Percentiles rank a stretch among this genome's conserved stretches.
phyloP scores from a whole-genome alignment of 2,329 filamentous ascomycete species.

The Helotiales sp. region DNA sequence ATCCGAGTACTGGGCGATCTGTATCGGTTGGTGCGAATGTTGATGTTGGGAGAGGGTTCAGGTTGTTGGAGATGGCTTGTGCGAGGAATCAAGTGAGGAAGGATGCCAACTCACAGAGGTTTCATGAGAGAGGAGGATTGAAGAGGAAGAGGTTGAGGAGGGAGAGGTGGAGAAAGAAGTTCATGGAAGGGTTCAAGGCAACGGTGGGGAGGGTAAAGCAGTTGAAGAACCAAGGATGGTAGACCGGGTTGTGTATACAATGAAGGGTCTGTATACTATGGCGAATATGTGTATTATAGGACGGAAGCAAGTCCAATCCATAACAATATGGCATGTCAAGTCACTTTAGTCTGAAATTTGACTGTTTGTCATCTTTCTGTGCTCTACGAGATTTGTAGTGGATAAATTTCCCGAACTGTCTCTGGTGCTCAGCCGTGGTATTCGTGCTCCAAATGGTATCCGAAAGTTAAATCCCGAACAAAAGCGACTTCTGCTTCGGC shows the following conservation, averaged over 20 bases:
- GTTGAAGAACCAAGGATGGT: conserved; percentile 80
- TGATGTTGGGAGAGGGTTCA: conserved; percentile 29
- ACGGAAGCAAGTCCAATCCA: background rate
- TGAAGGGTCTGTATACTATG: background rate
- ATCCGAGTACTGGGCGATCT: conserved; percentile 30
- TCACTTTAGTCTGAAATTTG: too few species aligned
- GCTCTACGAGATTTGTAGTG: too few species aligned
- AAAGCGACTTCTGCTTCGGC: too few species aligned
- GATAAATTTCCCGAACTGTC: too few species aligned
- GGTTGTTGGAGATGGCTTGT: conserved; percentile 42
- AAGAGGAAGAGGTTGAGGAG: conserved; percentile 75
- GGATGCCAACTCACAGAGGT: conserved; percentile 61
- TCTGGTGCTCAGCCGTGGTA: too few species aligned
- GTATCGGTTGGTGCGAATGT: conserved; percentile 21
- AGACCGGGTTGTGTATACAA: conserved; percentile 23
- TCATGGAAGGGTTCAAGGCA: conserved; percentile 67
- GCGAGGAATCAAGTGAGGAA: conserved; percentile 56
- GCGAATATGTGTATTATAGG: conserved; percentile 17
- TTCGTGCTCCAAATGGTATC: too few species aligned
- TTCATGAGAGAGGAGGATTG: conserved; percentile 73
- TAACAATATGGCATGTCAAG: background rate
- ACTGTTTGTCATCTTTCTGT: too few species aligned
- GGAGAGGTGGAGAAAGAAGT: conserved; percentile 68
- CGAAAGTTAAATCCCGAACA: too few species aligned
- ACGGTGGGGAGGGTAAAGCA: conserved; percentile 65